Evolutionary conservation across 345 rosid genomes (phyloP), one percentile per base, ranked within the genome.

Genomic region (Camelina laxa): DNA sequence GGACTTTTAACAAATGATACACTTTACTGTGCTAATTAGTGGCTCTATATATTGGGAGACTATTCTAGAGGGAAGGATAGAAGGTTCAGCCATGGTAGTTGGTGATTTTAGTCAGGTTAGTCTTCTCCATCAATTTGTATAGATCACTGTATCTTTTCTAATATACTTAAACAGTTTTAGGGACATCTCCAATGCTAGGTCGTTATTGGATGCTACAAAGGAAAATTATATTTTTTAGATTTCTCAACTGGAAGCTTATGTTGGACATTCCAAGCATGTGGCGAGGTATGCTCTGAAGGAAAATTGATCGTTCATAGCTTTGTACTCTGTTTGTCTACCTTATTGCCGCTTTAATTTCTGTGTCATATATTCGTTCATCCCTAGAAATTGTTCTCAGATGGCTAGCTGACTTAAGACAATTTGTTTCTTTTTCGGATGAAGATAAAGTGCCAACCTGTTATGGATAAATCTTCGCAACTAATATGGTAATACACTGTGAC

Each of bases 361-460:
- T 55, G 45, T 55, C 53, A 27, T 54, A 35, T 57, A 47, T 39
- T 42, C 49, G 42, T 24, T 38, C 60, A 60, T 61, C 22, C 59
- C 24, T 42, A 31, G 41, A 69, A 69, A 9, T n/a, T 69, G 4
- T 64, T 69, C 68, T 69, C 58, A 30, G 27, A 63, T 36, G 55
- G 54, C 42, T 56, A 48, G 50, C 67, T 74, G 62, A 49, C 69
- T 36, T 63, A n/a, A 66, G 44, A 72, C 68, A 9, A 9, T 72
- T 21, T 58, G 2, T 6, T 63, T 75, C 50, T 65, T 65, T 71
- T 75, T 47, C 35, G 5, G 20, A 22, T 82, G 82, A 81, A 94
- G 97, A 97, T 95, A 73, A 95, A 95, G 82, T 88, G 92, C 68
- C 99, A 92, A 83, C 99, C 97, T 49, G 79, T 82, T 17, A 68